Evolutionary conservation across 164 flowering plant genomes (phyloP).

Genomic region (Buxus sempervirens): DNA sequence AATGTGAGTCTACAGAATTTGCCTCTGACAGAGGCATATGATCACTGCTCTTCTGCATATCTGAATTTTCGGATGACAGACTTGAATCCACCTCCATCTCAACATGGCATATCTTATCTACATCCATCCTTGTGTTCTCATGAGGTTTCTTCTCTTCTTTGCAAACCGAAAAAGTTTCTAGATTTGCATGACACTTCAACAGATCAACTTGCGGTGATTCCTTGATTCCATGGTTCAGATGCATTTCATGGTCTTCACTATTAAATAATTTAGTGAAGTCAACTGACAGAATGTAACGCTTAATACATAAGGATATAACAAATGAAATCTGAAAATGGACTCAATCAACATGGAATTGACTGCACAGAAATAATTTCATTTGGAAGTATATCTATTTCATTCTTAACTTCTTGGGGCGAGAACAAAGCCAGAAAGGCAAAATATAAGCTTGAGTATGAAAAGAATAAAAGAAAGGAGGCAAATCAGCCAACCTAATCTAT

Average conservation of each 20-base stretch:
- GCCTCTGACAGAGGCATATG: slow-evolving; percentile 19
- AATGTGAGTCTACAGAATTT: slow-evolving; percentile 20
- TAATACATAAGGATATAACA: background rate
- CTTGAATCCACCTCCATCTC: slow-evolving; percentile 26
- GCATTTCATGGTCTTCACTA: slow-evolving; percentile 25
- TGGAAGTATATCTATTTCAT: background rate
- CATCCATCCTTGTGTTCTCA: slow-evolving; percentile 8
- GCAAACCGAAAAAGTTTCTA: slow-evolving; percentile 8
- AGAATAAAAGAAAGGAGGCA: too few species aligned
- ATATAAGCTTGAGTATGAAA: background rate
- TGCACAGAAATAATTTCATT: too few species aligned
- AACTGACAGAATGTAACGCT: slow-evolving; percentile 18
- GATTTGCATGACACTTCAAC: slow-evolving; percentile 15
- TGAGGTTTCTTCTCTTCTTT: slow-evolving; percentile 9
- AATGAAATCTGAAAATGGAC: too few species aligned
- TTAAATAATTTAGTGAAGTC: slow-evolving; percentile 37
- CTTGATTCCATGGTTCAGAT: slow-evolving; percentile 20
- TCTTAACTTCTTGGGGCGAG: background rate
- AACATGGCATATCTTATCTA: slow-evolving; percentile 15
- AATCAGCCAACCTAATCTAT: too few species aligned
- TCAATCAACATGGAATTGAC: too few species aligned
- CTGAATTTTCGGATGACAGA: slow-evolving; percentile 16
- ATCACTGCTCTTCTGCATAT: slow-evolving; percentile 12
- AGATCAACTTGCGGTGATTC: slow-evolving; percentile 25
- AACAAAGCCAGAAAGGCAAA: background rate